phyloP scores from a whole-genome alignment of 2,329 filamentous ascomycete genomes.

The Monosporascus cannonballus region DNA sequence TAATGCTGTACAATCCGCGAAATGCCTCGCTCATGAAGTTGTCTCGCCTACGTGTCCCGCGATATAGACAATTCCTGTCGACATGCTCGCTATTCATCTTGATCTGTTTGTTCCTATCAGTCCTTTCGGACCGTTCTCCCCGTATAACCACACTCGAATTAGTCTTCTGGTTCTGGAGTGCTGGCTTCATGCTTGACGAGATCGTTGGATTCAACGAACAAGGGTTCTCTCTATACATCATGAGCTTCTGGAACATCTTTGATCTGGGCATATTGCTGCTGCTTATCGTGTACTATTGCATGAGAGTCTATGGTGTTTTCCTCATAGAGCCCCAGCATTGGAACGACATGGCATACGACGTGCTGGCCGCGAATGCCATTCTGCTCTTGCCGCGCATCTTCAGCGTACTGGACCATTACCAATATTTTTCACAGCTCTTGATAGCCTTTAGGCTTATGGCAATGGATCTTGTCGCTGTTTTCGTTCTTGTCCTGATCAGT shows the following conservation, averaged over 20 bases:
- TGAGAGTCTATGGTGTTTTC: constrained; percentile 82
- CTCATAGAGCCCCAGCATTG: constrained; percentile 68
- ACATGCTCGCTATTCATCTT: constrained; percentile 82
- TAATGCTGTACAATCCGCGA: constrained; percentile 82
- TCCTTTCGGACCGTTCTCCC: constrained; percentile 68
- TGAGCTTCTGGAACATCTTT: constrained; percentile 97
- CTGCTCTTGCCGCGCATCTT: constrained; percentile 86
- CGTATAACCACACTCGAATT: constrained; percentile 81
- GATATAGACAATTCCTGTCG: constrained; percentile 85
- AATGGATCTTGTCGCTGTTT: constrained; percentile 77
- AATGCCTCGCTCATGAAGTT: constrained; percentile 89
- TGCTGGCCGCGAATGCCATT: constrained; percentile 87
- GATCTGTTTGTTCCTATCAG: constrained; percentile 77
- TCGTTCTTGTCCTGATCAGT: constrained; percentile 75
- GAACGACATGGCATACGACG: constrained; percentile 84
- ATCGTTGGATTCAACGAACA: constrained; percentile 95
- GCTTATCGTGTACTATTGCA: constrained; percentile 82
- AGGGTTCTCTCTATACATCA: constrained; percentile 91
- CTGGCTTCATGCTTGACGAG: constrained; percentile 94
- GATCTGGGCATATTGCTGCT: constrained; percentile 84
- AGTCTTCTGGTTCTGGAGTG: constrained; percentile 96
- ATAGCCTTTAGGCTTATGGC: constrained; percentile 95
- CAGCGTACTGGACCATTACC: constrained; percentile 88
- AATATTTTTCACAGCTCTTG: constrained; percentile 90
- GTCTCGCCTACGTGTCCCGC: constrained; percentile 81